Percentiles rank a stretch among this genome's conserved stretches.
phyloP scores from a whole-genome alignment of 768 basidiomycete genomes.

The Candolleomyces eurysporus region DNA sequence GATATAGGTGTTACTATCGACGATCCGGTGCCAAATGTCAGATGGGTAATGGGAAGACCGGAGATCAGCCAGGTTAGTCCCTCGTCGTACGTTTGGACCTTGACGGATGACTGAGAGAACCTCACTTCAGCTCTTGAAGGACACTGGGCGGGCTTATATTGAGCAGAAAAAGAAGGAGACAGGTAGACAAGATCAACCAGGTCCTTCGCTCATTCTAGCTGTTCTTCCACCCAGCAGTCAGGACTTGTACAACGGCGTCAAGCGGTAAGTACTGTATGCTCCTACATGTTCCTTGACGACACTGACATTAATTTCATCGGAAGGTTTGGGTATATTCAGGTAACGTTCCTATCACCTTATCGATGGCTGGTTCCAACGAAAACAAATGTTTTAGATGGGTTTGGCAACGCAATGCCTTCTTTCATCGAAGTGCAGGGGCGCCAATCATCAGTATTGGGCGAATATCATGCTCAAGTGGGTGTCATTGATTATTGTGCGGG shows the following conservation, averaged over 20 bases:
- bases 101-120: background rate
- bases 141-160: conserved; percentile 46
- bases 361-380: background rate
- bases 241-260: conserved; percentile 74
- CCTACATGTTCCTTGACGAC: background rate
- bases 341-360: background rate
- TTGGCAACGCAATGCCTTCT: conserved; percentile 82
- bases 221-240: conserved; percentile 71
- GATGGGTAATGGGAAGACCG: background rate
- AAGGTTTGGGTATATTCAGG: conserved; percentile 11
- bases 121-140: conserved; percentile 39
- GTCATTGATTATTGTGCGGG: too few relatives aligned
- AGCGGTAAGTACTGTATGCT: conserved; percentile 81
- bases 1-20: conserved; percentile 1
- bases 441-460: conserved; percentile 76
- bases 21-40: background rate
- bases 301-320: background rate
- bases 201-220: conserved; percentile 61
- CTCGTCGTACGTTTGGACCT: background rate
- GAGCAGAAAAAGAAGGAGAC: conserved; percentile 30
- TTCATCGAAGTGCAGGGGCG: conserved; percentile 58
- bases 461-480: conserved; percentile 77
- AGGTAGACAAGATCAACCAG: background rate
- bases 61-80: background rate
- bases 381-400: conserved; percentile 46